Evolutionary conservation across 371 early-diverging fungal species (phyloP).

Genomic region (Gilbertella persicaria): DNA sequence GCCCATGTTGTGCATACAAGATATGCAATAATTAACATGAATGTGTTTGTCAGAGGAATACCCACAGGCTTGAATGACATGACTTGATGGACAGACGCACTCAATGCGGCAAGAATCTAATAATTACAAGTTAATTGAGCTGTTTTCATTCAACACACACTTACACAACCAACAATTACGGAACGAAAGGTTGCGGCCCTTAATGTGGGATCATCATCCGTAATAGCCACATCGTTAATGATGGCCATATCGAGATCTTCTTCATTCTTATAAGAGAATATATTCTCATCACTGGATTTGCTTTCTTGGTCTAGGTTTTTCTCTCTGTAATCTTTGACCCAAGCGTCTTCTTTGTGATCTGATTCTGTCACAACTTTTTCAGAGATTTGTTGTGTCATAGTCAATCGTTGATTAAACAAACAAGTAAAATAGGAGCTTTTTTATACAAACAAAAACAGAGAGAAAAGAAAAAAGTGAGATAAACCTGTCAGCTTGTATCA

Average conservation of each 20-base stretch:
- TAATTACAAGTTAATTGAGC: no score
- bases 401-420: background rate
- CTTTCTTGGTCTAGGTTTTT: background rate
- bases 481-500: no score
- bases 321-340: background rate
- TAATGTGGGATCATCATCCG: background rate
- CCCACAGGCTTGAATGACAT: constrained; percentile 49
- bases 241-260: background rate
- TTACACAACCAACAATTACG: background rate
- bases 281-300: background rate
- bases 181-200: background rate
- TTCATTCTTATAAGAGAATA: background rate
- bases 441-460: background rate
- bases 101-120: constrained; percentile 39
- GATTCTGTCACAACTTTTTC: background rate
- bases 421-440: background rate
- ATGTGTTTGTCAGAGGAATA: constrained; percentile 38
- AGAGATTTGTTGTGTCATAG: no score
- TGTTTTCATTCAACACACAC: background rate
- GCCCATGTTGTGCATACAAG: constrained; percentile 40
- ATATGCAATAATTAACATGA: constrained; percentile 47
- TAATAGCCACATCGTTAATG: background rate
- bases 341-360: background rate
- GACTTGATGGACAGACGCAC: constrained; percentile 43
- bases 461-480: no score